phyloP scores from a whole-genome alignment of 139 green algal genomes.

The Yamagishiella unicocca region DNA sequence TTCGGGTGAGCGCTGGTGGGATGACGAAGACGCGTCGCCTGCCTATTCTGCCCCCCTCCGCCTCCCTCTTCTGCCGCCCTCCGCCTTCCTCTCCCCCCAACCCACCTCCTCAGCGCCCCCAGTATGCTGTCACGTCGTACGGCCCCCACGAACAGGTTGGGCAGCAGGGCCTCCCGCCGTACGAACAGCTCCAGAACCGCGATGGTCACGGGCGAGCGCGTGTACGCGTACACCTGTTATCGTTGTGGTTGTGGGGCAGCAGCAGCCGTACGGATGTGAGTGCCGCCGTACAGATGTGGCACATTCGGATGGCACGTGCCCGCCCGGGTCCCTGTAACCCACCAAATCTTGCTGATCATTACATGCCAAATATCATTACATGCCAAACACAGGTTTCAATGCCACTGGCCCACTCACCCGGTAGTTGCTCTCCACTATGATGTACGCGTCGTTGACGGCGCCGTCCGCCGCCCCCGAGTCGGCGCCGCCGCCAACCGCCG shows the following conservation, averaged over 20 bases:
- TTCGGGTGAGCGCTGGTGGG: no score
- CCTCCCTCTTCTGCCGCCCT: not conserved
- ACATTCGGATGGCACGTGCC: no score
- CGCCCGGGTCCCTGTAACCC: no score
- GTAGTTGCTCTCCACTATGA: constrained; percentile 89
- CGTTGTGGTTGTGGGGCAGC: no score
- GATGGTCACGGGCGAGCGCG: constrained; percentile 71
- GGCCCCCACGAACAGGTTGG: constrained; percentile 91
- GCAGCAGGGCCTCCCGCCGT: constrained; percentile 84
- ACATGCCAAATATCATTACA: no score
- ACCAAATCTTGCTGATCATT: no score
- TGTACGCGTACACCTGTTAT: constrained; percentile 92
- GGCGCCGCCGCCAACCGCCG: not conserved
- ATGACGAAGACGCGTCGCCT: no score
- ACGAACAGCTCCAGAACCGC: constrained; percentile 85
- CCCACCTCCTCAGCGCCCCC: constrained; percentile 65
- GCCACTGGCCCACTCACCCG: constrained; percentile 67
- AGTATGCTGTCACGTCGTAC: constrained; percentile 83
- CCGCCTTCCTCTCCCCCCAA: not conserved
- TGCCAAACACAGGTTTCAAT: no score
- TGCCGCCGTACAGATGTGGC: no score
- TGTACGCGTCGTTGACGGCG: constrained; percentile 43
- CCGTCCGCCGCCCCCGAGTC: not conserved
- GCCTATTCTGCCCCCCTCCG: not conserved
- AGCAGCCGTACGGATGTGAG: no score